phyloP scores from a whole-genome alignment of 2,329 filamentous ascomycete genomes.

The Venturia pyrina region DNA sequence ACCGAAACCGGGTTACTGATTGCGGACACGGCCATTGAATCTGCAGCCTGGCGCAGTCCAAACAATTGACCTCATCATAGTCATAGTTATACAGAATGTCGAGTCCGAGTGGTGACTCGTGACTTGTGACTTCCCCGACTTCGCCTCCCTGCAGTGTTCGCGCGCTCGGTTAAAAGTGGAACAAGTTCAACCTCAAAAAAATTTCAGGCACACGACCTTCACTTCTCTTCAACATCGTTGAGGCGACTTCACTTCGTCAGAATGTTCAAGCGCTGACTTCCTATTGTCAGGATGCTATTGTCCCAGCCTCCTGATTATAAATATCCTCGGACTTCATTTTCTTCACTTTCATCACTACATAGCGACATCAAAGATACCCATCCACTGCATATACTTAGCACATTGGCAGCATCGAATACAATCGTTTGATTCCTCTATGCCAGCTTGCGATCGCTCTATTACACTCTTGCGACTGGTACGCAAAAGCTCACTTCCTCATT shows the following conservation, averaged over 20 bases:
- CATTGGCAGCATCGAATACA: neutral
- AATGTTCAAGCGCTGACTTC: slow-evolving; percentile 1
- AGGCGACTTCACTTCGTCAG: neutral
- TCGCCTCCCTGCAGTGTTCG: neutral
- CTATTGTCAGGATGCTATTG: slow-evolving; percentile 4
- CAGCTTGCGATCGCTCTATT: neutral
- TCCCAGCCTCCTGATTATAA: neutral
- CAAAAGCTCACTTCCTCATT: neutral
- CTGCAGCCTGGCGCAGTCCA: neutral
- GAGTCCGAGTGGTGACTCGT: neutral
- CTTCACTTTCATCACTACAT: neutral
- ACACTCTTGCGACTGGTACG: neutral
- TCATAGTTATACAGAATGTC: neutral
- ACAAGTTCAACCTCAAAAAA: neutral
- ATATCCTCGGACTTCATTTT: neutral
- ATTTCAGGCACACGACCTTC: neutral
- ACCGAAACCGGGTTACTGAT: neutral
- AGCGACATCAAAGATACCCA: neutral
- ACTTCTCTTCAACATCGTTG: neutral
- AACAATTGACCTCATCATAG: neutral
- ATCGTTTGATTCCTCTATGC: neutral
- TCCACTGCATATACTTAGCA: neutral
- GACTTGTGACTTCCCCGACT: neutral
- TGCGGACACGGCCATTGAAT: neutral
- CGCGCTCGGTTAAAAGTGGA: slow-evolving; percentile 1